phyloP scores from a whole-genome alignment of 139 green algal genomes.

The Nannochloris sp. region DNA sequence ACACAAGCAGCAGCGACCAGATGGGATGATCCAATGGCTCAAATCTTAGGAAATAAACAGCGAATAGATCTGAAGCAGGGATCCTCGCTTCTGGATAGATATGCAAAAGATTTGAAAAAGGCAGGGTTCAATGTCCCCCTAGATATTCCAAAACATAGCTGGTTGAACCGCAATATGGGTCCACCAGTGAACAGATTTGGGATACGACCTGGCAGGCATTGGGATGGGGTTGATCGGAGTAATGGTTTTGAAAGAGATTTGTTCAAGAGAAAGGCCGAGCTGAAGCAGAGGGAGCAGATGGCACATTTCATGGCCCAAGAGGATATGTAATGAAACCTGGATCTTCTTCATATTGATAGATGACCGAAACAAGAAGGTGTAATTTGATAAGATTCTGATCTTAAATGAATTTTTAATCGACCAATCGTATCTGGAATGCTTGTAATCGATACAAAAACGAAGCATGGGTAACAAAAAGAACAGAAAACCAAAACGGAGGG shows the following conservation, averaged over 20 bases:
- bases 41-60: conserved; percentile 44
- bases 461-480: conserved; percentile 19
- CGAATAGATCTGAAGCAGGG: not conserved
- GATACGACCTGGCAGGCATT: conserved; percentile 89
- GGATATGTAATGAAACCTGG: conserved; percentile 47
- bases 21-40: conserved; percentile 85
- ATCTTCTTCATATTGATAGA: no score
- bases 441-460: conserved; percentile 6
- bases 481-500: not conserved
- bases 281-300: conserved; percentile 35
- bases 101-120: conserved; percentile 32
- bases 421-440: no score
- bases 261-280: conserved; percentile 54
- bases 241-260: conserved; percentile 87
- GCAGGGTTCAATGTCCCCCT: conserved; percentile 78
- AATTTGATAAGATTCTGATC: no score
- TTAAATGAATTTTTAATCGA: no score
- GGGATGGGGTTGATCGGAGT: conserved; percentile 91
- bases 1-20: conserved; percentile 26
- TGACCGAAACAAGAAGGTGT: no score
- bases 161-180: conserved; percentile 70
- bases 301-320: conserved; percentile 54
- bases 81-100: conserved; percentile 12
- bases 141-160: conserved; percentile 86
- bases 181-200: conserved; percentile 79